Conservation (phyloP, 106 monocot species). For the Alisma plantagoaquatica region DNA sequence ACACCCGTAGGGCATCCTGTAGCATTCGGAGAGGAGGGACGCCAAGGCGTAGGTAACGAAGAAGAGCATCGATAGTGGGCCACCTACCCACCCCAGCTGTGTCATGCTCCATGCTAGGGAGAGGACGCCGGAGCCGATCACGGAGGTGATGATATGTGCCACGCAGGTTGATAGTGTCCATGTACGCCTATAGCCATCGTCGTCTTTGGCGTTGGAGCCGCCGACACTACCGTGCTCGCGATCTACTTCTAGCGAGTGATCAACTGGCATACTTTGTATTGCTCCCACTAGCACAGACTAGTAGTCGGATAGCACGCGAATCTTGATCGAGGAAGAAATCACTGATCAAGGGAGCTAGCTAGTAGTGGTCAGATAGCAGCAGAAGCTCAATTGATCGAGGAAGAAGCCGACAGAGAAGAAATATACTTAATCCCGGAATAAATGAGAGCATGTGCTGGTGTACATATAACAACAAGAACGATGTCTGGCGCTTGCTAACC, state of each 20-base stretch:
- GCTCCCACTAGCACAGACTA: no score
- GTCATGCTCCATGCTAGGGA: slow-evolving; percentile 31
- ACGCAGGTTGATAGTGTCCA: slow-evolving; percentile 17
- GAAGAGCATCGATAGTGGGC: slow-evolving; percentile 33
- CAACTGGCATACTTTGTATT: slow-evolving; percentile 23
- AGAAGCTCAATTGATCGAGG: no score
- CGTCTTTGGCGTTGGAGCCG: no score
- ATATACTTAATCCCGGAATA: no score
- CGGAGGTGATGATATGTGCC: slow-evolving; percentile 31
- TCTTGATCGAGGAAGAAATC: no score
- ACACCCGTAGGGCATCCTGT: slow-evolving; percentile 42
- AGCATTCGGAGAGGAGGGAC: slow-evolving; percentile 64
- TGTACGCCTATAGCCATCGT: slow-evolving; percentile 9
- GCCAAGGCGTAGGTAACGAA: slow-evolving; percentile 66
- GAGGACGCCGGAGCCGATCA: slow-evolving; percentile 30
- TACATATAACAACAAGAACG: no score
- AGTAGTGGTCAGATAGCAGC: no score
- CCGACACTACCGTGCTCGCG: slow-evolving; percentile 9
- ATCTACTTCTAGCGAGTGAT: slow-evolving; percentile 7
- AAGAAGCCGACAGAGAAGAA: no score
- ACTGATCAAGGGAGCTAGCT: no score
- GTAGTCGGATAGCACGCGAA: no score
- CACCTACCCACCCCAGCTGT: slow-evolving; percentile 47
- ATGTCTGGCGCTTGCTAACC: no score
- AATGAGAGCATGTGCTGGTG: no score